phyloP scores from a whole-genome alignment of 2,329 filamentous ascomycete genomes.

The Drechmeria coniospora region DNA sequence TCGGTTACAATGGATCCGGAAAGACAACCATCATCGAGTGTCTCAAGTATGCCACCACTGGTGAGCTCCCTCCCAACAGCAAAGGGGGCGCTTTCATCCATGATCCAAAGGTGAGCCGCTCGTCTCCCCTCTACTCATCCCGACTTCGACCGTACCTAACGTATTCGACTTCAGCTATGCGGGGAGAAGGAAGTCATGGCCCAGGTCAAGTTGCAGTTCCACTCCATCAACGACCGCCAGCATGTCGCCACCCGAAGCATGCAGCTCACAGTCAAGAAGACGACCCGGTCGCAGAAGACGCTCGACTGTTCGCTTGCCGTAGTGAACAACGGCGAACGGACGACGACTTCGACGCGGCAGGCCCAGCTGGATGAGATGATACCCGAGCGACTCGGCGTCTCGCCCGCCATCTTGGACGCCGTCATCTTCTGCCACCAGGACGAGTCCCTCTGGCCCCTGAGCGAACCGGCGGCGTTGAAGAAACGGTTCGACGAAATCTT shows the following conservation, averaged over 20 bases:
- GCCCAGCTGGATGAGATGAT: conserved; percentile 73
- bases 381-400: conserved; percentile 76
- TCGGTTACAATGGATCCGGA: conserved; percentile 92
- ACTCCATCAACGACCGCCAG: conserved; percentile 57
- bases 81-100: conserved; percentile 88
- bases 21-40: conserved; percentile 99
- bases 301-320: conserved; percentile 68
- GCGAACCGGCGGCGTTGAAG: conserved; percentile 71
- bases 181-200: conserved; percentile 81
- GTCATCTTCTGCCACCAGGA: conserved; percentile 99
- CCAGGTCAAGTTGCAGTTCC: conserved; percentile 82
- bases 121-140: background rate
- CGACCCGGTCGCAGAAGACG: conserved; percentile 60
- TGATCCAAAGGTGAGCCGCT: conserved; percentile 59
- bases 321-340: conserved; percentile 64
- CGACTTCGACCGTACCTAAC: conserved; percentile 3
- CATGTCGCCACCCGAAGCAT: conserved; percentile 75
- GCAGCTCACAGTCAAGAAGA: conserved; percentile 77
- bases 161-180: conserved; percentile 38
- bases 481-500: conserved; percentile 97
- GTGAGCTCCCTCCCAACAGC: conserved; percentile 82
- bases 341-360: conserved; percentile 62
- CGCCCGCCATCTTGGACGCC: conserved; percentile 74
- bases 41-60: conserved; percentile 94
- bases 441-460: conserved; percentile 93